Conservation (phyloP, 225 moss, liverwort and hornwort species). For the Pleurozium schreberi region DNA sequence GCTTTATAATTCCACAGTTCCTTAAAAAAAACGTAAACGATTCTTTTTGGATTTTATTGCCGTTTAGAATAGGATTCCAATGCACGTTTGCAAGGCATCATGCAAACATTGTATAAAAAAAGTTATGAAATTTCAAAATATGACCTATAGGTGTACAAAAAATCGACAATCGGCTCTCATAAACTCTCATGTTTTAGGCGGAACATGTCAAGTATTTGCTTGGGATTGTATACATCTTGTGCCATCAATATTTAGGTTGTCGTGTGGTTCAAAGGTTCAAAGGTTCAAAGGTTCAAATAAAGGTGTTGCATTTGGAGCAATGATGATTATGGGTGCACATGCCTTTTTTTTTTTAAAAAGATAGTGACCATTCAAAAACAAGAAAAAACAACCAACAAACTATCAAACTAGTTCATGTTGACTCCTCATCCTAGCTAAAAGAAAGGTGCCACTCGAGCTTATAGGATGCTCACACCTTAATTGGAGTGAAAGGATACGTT, state of each 20-base stretch:
- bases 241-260: neutral
- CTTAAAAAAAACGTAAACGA: no score
- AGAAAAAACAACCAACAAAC: no score
- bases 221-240: neutral
- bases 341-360: no score
- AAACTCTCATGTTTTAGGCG: neutral
- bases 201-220: no score
- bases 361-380: no score
- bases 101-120: neutral
- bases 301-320: neutral
- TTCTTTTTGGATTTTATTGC: neutral
- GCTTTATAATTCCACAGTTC: no score
- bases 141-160: rapidly evolving
- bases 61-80: rapidly evolving
- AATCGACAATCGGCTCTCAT: rapidly evolving
- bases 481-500: no score
- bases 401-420: no score
- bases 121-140: neutral
- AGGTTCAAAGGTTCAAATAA: neutral
- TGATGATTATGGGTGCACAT: neutral
- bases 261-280: rapidly evolving
- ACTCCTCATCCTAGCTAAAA: no score
- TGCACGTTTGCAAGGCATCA: neutral
- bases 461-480: no score
- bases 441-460: no score